phyloP scores from a whole-genome alignment of 768 basidiomycete species.

The Auricularia cornea region DNA sequence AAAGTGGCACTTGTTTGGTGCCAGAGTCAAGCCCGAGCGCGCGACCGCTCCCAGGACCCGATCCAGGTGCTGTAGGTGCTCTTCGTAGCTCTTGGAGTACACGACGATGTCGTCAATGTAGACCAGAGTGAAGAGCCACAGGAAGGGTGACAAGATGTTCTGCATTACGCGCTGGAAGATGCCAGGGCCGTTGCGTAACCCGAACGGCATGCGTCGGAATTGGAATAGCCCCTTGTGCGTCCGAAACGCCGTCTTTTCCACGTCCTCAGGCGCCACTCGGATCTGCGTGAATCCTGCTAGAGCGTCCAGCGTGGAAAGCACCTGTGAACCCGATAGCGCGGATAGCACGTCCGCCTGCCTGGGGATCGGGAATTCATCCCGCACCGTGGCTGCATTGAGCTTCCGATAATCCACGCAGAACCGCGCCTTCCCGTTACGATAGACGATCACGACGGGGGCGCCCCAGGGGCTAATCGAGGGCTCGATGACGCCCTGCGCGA shows the following conservation, averaged over 20 bases:
- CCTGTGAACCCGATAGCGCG: slow-evolving; percentile 23
- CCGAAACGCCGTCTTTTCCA: slow-evolving; percentile 30
- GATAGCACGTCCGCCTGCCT: slow-evolving; percentile 21
- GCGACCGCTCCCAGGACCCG: slow-evolving; percentile 11
- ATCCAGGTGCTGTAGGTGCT: slow-evolving; percentile 19
- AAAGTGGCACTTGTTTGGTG: slow-evolving; percentile 16
- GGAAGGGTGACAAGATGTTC: slow-evolving; percentile 14
- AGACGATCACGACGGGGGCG: slow-evolving; percentile 25
- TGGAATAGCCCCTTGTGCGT: slow-evolving; percentile 34
- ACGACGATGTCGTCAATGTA: slow-evolving; percentile 15
- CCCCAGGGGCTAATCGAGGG: slow-evolving; percentile 32
- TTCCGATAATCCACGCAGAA: slow-evolving; percentile 29
- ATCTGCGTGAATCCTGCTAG: slow-evolving; percentile 35
- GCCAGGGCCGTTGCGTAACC: slow-evolving; percentile 16
- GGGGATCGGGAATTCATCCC: slow-evolving; percentile 24
- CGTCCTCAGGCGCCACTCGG: slow-evolving; percentile 19
- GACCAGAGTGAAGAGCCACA: slow-evolving; percentile 7
- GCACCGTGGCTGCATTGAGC: slow-evolving; percentile 18
- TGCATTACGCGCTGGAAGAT: slow-evolving; percentile 27
- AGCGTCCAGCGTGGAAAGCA: slow-evolving; percentile 28
- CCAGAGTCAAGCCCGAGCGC: slow-evolving; percentile 10
- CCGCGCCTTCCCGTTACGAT: slow-evolving; percentile 29
- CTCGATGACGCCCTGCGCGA: slow-evolving; percentile 31
- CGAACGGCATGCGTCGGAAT: slow-evolving; percentile 36
- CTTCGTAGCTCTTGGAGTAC: slow-evolving; percentile 12